These are phyloP conservation scores for Debaryomyces castellii DNA, from an alignment of 805 yeast species.

Conservation along the genomic window DNA sequence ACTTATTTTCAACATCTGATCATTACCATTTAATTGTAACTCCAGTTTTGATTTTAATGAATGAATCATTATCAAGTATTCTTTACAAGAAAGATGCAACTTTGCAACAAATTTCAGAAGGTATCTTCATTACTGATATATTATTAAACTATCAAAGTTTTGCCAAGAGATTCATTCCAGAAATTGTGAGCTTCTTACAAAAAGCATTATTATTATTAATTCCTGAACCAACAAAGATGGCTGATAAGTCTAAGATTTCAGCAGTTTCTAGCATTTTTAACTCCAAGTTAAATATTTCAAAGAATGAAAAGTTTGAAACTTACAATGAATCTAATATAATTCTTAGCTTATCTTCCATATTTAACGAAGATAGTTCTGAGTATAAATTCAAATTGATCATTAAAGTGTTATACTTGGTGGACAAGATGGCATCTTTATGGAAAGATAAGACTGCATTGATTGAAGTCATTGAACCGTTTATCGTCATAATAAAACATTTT, in stretches of 20 bases:
- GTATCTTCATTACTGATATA: constrained; percentile 64
- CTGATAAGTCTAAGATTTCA: constrained; percentile 3
- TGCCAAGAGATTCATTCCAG: constrained; percentile 83
- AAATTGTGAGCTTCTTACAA: constrained; percentile 59
- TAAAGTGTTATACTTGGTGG: constrained; percentile 32
- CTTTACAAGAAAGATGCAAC: constrained; percentile 32
- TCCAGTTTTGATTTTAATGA: constrained; percentile 72
- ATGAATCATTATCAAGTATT: constrained; percentile 52
- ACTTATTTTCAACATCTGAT: constrained; percentile 89
- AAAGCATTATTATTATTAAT: constrained; percentile 46
- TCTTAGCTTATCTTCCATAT: constrained; percentile 9
- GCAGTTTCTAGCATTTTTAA: constrained; percentile 9
- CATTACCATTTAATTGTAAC: constrained; percentile 90
- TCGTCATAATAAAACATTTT: constrained; percentile 40
- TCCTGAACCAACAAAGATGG: constrained; percentile 32
- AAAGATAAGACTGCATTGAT: constrained; percentile 60
- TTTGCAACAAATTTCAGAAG: constrained; percentile 50
- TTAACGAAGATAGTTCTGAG: constrained; percentile 10
- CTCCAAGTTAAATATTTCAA: constrained; percentile 15
- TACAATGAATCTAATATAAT: constrained; percentile 1
- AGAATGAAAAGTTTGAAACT: constrained; percentile 12
- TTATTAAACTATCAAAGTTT: constrained; percentile 72
- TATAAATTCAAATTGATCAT: constrained; percentile 30
- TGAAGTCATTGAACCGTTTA: constrained; percentile 56
- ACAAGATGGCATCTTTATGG: constrained; percentile 45